These are phyloP conservation scores for Jaenimonas drosophilae DNA, from an alignment of 208 protist species.

Conservation along the genomic window DNA sequence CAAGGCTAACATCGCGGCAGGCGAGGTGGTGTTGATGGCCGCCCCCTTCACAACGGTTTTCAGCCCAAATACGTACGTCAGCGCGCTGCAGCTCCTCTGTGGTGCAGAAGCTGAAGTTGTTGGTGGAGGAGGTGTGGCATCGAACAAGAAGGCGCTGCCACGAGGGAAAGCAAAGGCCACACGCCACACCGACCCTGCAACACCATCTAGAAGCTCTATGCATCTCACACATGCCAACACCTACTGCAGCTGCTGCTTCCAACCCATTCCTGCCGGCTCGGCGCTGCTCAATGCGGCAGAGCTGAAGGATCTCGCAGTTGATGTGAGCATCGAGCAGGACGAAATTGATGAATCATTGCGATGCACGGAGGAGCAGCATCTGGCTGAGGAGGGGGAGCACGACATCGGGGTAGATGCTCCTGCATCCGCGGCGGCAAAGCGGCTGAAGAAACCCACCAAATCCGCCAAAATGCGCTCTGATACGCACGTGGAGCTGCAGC, in stretches of 20 bases:
- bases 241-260: constrained; percentile 38
- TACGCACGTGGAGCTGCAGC: constrained; percentile 24
- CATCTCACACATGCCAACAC: constrained; percentile 11
- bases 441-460: constrained; percentile 42
- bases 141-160: neutral
- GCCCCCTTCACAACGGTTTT: constrained; percentile 34
- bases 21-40: constrained; percentile 47
- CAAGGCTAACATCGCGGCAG: constrained; percentile 21
- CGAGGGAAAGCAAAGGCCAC: neutral
- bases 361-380: neutral
- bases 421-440: neutral
- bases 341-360: neutral
- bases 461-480: constrained; percentile 39
- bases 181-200: neutral
- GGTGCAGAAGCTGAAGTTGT: constrained; percentile 7
- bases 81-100: constrained; percentile 30
- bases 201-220: neutral
- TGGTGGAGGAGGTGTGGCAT: neutral
- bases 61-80: constrained; percentile 30
- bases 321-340: constrained; percentile 18
- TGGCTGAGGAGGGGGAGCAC: constrained; percentile 10
- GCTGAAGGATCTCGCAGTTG: constrained; percentile 28
- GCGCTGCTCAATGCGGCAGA: constrained; percentile 35
- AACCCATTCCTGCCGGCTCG: constrained; percentile 23
- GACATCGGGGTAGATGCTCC: constrained; percentile 11